phyloP scores from a whole-genome alignment of 345 rosid species.

The Clarkia xantiana region DNA sequence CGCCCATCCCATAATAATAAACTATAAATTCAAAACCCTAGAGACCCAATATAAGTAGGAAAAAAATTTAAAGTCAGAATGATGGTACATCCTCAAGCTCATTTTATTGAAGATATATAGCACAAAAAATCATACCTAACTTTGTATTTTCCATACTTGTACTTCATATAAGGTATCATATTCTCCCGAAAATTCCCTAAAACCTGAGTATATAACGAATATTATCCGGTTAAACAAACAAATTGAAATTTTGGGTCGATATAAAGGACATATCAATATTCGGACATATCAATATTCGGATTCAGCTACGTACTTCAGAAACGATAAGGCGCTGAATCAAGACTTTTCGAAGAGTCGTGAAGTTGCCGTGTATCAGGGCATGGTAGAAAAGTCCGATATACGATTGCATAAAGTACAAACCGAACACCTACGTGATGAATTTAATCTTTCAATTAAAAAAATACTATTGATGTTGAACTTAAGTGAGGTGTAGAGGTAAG shows the following conservation, averaged over 20 bases:
- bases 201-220: slow-evolving; percentile 38
- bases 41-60: no score
- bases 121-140: slow-evolving; percentile 61
- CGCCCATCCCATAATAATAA: no score
- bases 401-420: slow-evolving; percentile 91
- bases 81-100: no score
- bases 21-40: no score
- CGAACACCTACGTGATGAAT: slow-evolving; percentile 58
- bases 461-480: not conserved
- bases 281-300: not conserved
- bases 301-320: slow-evolving; percentile 31
- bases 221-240: no score
- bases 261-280: slow-evolving; percentile 2
- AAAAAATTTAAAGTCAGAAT: no score
- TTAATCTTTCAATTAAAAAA: slow-evolving; percentile 4
- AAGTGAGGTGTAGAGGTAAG: not conserved
- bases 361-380: slow-evolving; percentile 74
- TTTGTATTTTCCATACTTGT: slow-evolving; percentile 59
- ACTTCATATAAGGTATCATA: slow-evolving; percentile 65
- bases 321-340: slow-evolving; percentile 69
- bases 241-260: no score
- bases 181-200: slow-evolving; percentile 65
- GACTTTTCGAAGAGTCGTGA: slow-evolving; percentile 69
- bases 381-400: slow-evolving; percentile 93
- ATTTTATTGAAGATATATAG: no score